Base-by-base conservation (phyloP, 2,329 filamentous ascomycete species). In the Fusarium mundagurra region DNA sequence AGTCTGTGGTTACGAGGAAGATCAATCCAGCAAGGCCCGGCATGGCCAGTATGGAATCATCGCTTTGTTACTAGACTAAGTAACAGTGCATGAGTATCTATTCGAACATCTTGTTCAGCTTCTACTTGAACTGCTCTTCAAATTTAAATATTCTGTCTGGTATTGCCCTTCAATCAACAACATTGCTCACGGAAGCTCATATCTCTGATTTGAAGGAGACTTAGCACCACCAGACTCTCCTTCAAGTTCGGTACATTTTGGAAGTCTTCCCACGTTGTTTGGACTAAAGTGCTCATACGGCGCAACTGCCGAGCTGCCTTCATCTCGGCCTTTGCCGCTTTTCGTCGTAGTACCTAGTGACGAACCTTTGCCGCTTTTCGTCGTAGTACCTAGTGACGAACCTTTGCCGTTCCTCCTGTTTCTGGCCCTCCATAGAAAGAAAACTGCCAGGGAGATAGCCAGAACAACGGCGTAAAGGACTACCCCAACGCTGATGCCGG, bases 301-400 rank as follows among this genome's bases (percentile, higher is more conserved):
- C 1, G 24, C 17, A 13, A 6, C 7, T 9, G 17, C 6, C 3
- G 7, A 24, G 6, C n/a, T 17, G 13, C 8, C 17, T 9, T 44
- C 24, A 7, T 4, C 18, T 31, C 7, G 4, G 2, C 2, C 17
- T 5, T 31, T 44, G 8, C 17, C 36, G 6, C 10, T 16, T 8
- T 13, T 14, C 4, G 12, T 24, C 4, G 1, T 11, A 22, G 24
- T 6, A 3, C 34, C 20, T 22, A 34, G 11, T 5, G 12, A 14
- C 9, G 11, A 1, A 5, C 24, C 39, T 20, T n/a, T 14, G 18
- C 22, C 41, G 8, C 8, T 17, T 7, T 16, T 9, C 3, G 10
- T 27, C 4, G 3, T 14, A 16, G 18, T 6, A 2, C 36, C 22
- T 17, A 24, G 13, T 3, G 11, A 5, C 6, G 12, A 2, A 3